These are phyloP conservation scores for Termitomyces sp. DNA, from an alignment of 768 basidiomycete genomes.

Conservation along the genomic window DNA sequence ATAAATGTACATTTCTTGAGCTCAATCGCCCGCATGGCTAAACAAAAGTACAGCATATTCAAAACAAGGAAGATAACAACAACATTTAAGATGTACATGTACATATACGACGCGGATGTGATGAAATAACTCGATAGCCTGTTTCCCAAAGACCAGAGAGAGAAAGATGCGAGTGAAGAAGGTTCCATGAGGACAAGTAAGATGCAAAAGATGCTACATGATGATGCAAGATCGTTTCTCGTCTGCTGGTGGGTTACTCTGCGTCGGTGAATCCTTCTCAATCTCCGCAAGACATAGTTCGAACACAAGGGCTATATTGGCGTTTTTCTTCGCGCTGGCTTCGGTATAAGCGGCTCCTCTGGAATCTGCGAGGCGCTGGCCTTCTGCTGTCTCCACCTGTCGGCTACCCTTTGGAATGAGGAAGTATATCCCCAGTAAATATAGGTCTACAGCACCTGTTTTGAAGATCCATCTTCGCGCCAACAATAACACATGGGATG, in stretches of 20 bases:
- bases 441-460: conserved; percentile 50
- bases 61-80: background rate
- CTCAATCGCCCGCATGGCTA: background rate
- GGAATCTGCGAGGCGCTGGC: conserved; percentile 63
- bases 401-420: conserved; percentile 35
- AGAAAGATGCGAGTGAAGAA: background rate
- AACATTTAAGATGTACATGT: conserved; percentile 7
- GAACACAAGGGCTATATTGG: conserved; percentile 81
- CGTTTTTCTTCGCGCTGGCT: conserved; percentile 78
- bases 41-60: background rate
- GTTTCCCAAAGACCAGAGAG: conserved; percentile 5
- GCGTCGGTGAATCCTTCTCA: conserved; percentile 55
- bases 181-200: background rate
- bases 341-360: conserved; percentile 79
- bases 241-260: conserved; percentile 36
- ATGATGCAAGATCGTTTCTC: conserved; percentile 39
- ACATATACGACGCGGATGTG: background rate
- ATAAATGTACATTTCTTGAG: background rate
- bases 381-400: conserved; percentile 66
- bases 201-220: conserved; percentile 40
- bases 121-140: background rate
- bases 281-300: conserved; percentile 78
- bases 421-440: conserved; percentile 4
- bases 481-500: conserved; percentile 90
- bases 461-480: conserved; percentile 80